Evolutionary conservation across 768 basidiomycete genomes (phyloP), one percentile per base, ranked within the genome.

Genomic region (Lentinula aciculospora): DNA sequence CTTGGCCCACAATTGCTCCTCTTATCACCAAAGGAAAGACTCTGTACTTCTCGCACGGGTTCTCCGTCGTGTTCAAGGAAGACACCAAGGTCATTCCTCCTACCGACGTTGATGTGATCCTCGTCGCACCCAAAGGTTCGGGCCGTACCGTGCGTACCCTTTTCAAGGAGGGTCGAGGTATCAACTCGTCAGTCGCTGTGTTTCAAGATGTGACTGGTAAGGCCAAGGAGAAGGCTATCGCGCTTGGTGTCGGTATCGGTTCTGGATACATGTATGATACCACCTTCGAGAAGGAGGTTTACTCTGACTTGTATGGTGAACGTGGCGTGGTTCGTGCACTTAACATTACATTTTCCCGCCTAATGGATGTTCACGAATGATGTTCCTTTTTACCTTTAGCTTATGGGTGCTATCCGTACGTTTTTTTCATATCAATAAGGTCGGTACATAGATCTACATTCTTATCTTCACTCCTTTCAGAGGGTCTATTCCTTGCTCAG

Each of bases 1-100:
- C 95, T 29, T 99, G 97, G 97, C 79, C 88, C 37, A 76, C 81
- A 54, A 64, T 99, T 66, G 88, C 85, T 44, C 96, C 97, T 56
- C 85, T 98, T 68, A 95, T 98, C 80, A 98, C 94, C 74, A 93
- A 95, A 84, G 97, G 92, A 78, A 98, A 99, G 83, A 99, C 97
- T n/a, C 89, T 99, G 62, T 99, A 99, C 87, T 99, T 99, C 81
- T 94, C 96, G 5, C 97, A 99, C 73, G 97, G 97, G 68, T 99
- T 99, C 88, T 98, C 96, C 63, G 84, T 98, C 63, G 94, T 99
- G 56, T 99, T 88, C 86, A 93, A 95, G 81, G 85, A 99, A 5
- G 93, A 97, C 74, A 99, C 97, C 64, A 81, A 95, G 57, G 94
- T 99, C 64, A 67, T 95, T 57, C 91, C 94, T 61, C 97, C 97